Conservation (phyloP, 2,329 filamentous ascomycete species). For the Penicillium vulpinum region DNA sequence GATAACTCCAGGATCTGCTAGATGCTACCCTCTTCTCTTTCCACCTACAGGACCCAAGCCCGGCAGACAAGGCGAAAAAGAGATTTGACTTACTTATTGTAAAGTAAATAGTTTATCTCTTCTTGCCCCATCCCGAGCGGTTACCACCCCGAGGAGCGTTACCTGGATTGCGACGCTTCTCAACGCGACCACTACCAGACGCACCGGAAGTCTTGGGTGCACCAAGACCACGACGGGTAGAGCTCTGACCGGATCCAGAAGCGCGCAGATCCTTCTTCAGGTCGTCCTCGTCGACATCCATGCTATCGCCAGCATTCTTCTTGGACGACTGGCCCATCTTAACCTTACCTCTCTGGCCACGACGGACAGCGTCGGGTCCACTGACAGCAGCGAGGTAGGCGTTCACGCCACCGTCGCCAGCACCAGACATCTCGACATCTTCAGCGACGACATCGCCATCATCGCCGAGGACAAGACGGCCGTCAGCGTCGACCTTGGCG, state of each 20-base stretch:
- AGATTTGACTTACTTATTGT: background rate
- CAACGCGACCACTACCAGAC: slow-evolving; percentile 25
- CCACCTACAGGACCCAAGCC: background rate
- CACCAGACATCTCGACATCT: slow-evolving; percentile 39
- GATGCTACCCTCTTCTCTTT: slow-evolving; percentile 4
- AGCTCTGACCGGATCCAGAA: slow-evolving; percentile 16
- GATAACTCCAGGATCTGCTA: slow-evolving; percentile 13
- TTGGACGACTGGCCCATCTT: slow-evolving; percentile 55
- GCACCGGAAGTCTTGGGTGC: slow-evolving; percentile 28
- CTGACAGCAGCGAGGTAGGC: slow-evolving; percentile 63
- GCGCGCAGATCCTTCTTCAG: slow-evolving; percentile 22
- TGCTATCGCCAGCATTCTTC: slow-evolving; percentile 40
- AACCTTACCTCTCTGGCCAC: slow-evolving; percentile 60
- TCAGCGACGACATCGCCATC: slow-evolving; percentile 26
- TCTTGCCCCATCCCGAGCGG: slow-evolving; percentile 13
- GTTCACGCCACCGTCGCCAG: slow-evolving; percentile 49
- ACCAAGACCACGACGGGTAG: slow-evolving; percentile 26
- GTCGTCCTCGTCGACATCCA: slow-evolving; percentile 47
- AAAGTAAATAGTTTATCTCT: slow-evolving; percentile 3
- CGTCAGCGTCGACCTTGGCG: slow-evolving; percentile 46
- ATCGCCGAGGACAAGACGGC: slow-evolving; percentile 46
- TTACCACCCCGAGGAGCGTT: slow-evolving; percentile 10
- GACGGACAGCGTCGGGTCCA: slow-evolving; percentile 58
- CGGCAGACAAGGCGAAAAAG: background rate
- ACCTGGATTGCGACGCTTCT: slow-evolving; percentile 28